Base-by-base conservation (phyloP, 2,329 filamentous ascomycete species). In the Nothophaeocryptopus gaeumannii region DNA sequence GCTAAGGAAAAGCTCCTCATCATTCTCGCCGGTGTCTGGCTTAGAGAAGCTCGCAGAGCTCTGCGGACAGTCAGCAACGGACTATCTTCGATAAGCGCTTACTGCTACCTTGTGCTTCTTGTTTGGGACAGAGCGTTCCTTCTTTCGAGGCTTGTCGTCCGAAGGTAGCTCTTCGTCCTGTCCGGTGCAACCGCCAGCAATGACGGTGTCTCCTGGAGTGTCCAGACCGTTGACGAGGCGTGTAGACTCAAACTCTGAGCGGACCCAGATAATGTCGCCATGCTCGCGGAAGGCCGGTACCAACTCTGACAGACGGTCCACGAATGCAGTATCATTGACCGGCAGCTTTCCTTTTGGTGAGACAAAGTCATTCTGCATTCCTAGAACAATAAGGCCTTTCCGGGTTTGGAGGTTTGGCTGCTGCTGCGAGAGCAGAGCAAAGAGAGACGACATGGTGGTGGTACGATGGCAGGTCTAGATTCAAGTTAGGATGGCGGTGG, bases 321-420 rank as follows among this genome's bases (percentile, higher is more conserved):
- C 68, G 54, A 91, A 88, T 8, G 81, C 80, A 3, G 78, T 82
- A n/a, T 61, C 54, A 32, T 74, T 74, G 43, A 91, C 81, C 10
- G 83, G 79, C 14, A 96, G 71, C 20, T 83, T 80, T 47, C 88
- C 86, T 43, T 82, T 77, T 1, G 80, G 72, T 5, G 82, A 77
- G 50, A 95, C 73, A 63, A 97, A 96, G 67, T 96, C 92, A 62
- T 95, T 89, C 65, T 97, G 93, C 32, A 95, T 81, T 63, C 96
- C 92, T 56, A 96, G 78, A 13, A 95, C 74, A 14, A 97, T 75
- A 37, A 99, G 77, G 1, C 89, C 92, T 70, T 82, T 81, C 49
- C 78, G 73, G 16, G 80, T 83, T 54, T 79, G 71, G 52, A 84
- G 74, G 46, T 72, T 72, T 12, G 79, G 78, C 45, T 68, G 70